Conservation (phyloP, 441 rosid genomes). For the Gossypium lobatum region DNA sequence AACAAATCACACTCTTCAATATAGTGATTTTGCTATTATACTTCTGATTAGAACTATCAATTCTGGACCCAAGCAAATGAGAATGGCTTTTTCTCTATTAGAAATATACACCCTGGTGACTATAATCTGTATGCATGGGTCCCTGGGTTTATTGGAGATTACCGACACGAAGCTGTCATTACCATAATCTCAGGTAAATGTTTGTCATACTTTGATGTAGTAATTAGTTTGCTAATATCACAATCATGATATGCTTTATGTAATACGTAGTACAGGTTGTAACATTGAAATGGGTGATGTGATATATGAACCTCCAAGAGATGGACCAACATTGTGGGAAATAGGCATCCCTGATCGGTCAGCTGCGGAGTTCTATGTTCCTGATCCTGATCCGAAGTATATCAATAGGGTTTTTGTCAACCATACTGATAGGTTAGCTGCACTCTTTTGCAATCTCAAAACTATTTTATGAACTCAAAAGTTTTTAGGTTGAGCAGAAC, state of each 20-base stretch:
- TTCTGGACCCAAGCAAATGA: constrained; percentile 54
- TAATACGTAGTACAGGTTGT: constrained; percentile 22
- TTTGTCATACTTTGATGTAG: neutral
- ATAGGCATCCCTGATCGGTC: constrained; percentile 68
- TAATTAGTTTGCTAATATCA: neutral
- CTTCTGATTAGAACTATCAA: constrained; percentile 37
- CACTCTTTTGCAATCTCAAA: neutral
- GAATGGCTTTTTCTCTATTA: constrained; percentile 43
- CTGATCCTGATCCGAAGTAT: constrained; percentile 56
- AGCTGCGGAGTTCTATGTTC: constrained; percentile 54
- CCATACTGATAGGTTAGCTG: constrained; percentile 39
- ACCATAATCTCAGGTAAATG: constrained; percentile 39
- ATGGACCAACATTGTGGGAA: constrained; percentile 68
- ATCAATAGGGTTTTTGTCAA: constrained; percentile 29
- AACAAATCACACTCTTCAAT: neutral
- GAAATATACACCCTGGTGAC: constrained; percentile 28
- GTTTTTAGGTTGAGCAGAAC: neutral
- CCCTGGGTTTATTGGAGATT: constrained; percentile 63
- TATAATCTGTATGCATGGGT: constrained; percentile 57
- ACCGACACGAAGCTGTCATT: constrained; percentile 26
- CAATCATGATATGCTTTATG: neutral
- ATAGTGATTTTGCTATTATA: constrained; percentile 2
- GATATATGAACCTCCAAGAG: constrained; percentile 42
- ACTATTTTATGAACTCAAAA: neutral
- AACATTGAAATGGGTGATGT: constrained; percentile 28